phyloP scores from a whole-genome alignment of 805 yeast species.

The Saturnispora serradocipensis region DNA sequence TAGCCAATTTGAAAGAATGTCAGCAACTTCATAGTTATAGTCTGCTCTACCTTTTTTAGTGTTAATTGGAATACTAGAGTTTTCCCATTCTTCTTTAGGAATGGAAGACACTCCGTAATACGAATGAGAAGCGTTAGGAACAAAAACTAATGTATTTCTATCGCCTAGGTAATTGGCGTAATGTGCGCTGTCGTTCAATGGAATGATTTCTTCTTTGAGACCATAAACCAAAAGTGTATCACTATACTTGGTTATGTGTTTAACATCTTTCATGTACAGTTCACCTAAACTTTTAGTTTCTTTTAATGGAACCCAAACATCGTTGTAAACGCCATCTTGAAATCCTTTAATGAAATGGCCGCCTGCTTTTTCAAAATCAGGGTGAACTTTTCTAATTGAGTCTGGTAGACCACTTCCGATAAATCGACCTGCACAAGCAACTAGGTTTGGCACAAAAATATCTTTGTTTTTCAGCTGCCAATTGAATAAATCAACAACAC shows the following conservation, averaged over 20 bases:
- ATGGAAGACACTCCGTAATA: slow-evolving; percentile 46
- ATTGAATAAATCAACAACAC: slow-evolving; percentile 61
- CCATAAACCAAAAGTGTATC: slow-evolving; percentile 64
- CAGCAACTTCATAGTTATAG: slow-evolving; percentile 46
- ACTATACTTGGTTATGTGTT: slow-evolving; percentile 32
- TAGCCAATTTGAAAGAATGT: slow-evolving; percentile 39
- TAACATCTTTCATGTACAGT: slow-evolving; percentile 33
- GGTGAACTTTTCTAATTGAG: slow-evolving; percentile 27
- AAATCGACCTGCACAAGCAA: slow-evolving; percentile 70
- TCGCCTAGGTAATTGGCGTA: slow-evolving; percentile 50
- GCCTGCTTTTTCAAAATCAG: slow-evolving; percentile 32
- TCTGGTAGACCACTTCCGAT: slow-evolving; percentile 38
- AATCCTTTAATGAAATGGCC: slow-evolving; percentile 35
- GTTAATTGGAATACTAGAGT: slow-evolving; percentile 25
- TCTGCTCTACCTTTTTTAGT: slow-evolving; percentile 35
- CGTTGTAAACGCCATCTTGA: slow-evolving; percentile 41
- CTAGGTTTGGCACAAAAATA: slow-evolving; percentile 44
- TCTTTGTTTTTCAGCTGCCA: slow-evolving; percentile 45
- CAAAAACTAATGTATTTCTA: slow-evolving; percentile 48
- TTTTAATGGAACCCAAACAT: slow-evolving; percentile 33
- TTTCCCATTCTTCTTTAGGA: slow-evolving; percentile 24
- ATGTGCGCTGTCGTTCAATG: slow-evolving; percentile 48
- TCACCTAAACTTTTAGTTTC: slow-evolving; percentile 45
- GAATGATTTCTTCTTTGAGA: slow-evolving; percentile 53
- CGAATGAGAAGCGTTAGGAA: slow-evolving; percentile 74